Evolutionary conservation across 208 protist species (phyloP).

Genomic region (Wallacemonas sp.): DNA sequence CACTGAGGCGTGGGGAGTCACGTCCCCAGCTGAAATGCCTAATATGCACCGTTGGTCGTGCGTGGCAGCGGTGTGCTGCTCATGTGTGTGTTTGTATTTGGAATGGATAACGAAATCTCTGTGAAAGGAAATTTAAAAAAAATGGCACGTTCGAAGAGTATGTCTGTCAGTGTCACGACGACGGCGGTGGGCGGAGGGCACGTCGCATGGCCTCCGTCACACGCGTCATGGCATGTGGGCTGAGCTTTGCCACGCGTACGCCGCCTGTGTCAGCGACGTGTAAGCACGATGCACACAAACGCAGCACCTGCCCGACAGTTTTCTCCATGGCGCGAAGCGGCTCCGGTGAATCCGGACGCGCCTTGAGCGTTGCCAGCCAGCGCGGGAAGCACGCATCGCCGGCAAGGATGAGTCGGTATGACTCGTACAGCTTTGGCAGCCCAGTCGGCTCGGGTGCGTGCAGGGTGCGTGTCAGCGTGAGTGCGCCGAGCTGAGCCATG

Average conservation of each 20-base stretch:
- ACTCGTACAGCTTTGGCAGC: slow-evolving; percentile 26
- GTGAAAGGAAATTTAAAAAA: slow-evolving; percentile 16
- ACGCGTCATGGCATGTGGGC: not conserved
- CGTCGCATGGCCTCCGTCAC: not conserved
- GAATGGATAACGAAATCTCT: no score
- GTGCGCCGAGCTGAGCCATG: slow-evolving; percentile 20
- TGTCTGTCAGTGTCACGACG: not conserved
- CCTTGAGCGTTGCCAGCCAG: slow-evolving; percentile 7
- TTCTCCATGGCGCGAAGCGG: not conserved
- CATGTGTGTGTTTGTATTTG: no score
- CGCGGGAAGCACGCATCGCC: slow-evolving; percentile 22
- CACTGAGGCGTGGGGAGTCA: no score
- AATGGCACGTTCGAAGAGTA: not conserved
- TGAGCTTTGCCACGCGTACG: slow-evolving; percentile 5
- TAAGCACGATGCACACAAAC: slow-evolving; percentile 4
- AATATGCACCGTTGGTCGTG: no score
- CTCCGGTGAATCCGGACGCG: no score
- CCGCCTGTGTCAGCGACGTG: not conserved
- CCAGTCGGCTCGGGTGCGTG: slow-evolving; percentile 31
- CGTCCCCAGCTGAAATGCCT: no score
- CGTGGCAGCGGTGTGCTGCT: no score
- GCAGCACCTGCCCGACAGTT: not conserved
- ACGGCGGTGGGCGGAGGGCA: no score
- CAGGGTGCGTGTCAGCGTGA: slow-evolving; percentile 14
- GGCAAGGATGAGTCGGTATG: slow-evolving; percentile 28